These are phyloP conservation scores for Vigna angularis DNA, from an alignment of 306 rosid genomes.

Conservation along the genomic window DNA sequence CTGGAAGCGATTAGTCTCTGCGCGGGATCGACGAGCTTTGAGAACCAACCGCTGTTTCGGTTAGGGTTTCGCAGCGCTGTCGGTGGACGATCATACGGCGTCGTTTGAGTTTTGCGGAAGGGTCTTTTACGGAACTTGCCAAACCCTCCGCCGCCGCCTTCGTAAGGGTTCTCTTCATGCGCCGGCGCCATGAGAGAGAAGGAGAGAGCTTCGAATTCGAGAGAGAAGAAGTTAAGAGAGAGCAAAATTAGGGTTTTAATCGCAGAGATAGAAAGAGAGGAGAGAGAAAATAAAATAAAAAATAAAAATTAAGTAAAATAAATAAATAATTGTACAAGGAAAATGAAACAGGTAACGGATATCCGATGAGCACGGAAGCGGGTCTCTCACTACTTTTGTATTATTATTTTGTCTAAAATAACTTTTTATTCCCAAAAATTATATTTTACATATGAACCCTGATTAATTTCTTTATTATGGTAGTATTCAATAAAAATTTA, in stretches of 20 bases:
- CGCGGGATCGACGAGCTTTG: constrained; percentile 93
- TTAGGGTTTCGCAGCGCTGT: constrained; percentile 66
- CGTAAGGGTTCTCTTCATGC: constrained; percentile 72
- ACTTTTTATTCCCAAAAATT: not conserved
- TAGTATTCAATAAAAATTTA: no score
- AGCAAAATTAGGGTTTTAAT: constrained; percentile 64
- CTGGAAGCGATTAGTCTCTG: constrained; percentile 74
- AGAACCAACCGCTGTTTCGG: constrained; percentile 69
- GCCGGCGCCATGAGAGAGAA: constrained; percentile 69
- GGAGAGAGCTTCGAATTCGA: constrained; percentile 41
- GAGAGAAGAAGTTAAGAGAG: constrained; percentile 20
- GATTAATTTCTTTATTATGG: no score
- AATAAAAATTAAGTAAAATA: not conserved
- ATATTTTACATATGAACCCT: no score
- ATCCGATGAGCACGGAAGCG: not conserved
- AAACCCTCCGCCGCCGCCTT: constrained; percentile 53
- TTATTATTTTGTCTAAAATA: no score
- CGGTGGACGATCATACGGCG: constrained; percentile 89
- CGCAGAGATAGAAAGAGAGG: not conserved
- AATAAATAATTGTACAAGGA: not conserved
- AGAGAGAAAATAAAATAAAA: not conserved
- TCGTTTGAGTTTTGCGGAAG: constrained; percentile 58
- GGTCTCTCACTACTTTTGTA: not conserved
- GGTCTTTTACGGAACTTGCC: constrained; percentile 85
- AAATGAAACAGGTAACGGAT: constrained; percentile 8